Evolutionary conservation across 2,329 filamentous ascomycete genomes (phyloP).

Genomic region (Trichoderma guizhouense): DNA sequence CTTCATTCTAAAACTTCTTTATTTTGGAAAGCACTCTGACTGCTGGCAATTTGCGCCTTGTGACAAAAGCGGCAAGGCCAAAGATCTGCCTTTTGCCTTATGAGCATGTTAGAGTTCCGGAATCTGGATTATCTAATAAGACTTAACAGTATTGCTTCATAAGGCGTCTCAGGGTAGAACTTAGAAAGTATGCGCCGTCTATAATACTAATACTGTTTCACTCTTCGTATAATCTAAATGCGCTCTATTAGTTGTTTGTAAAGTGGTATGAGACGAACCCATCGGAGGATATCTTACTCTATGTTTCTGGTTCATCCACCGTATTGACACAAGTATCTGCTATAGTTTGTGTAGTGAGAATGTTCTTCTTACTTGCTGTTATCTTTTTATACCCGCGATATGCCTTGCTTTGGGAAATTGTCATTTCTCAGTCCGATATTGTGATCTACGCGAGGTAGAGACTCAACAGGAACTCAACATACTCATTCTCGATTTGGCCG

Average conservation of each 20-base stretch:
- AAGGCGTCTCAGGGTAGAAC: neutral
- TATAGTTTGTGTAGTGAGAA: neutral
- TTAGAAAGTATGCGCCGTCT: neutral
- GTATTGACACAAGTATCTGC: neutral
- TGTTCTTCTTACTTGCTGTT: neutral
- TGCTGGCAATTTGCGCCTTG: neutral
- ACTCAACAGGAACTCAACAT: neutral
- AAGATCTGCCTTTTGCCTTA: neutral
- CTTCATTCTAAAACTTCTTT: neutral
- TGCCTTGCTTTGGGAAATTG: neutral
- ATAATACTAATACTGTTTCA: neutral
- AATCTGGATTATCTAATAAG: neutral
- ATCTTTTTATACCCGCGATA: neutral
- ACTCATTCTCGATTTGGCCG: neutral
- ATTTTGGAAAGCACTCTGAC: neutral
- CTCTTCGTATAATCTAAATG: neutral
- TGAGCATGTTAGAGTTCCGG: neutral
- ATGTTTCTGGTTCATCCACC: no score
- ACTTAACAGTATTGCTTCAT: neutral
- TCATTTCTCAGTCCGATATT: neutral
- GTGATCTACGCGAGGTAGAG: neutral
- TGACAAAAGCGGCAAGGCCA: neutral
- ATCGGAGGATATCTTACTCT: neutral
- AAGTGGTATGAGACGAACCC: neutral
- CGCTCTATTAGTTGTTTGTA: neutral